These are phyloP conservation scores for Oryza glaberrima DNA, from an alignment of 176 grass and related monocot species.

Conservation along the genomic window DNA sequence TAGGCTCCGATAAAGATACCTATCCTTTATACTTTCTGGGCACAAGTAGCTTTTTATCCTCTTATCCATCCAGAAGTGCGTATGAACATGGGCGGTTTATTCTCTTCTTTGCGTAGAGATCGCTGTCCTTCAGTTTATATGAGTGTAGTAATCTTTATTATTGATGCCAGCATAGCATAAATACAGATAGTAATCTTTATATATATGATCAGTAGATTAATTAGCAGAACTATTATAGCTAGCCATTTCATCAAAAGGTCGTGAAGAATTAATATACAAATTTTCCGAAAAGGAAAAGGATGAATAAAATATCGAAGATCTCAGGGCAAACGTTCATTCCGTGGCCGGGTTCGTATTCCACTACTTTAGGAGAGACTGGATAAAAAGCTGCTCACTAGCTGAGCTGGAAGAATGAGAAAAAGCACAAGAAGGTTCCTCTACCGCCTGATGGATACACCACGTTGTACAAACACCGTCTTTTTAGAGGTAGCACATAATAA, in stretches of 20 bases:
- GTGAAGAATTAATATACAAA: background rate
- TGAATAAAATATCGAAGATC: background rate
- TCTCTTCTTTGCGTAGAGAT: background rate
- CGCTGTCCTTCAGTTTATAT: background rate
- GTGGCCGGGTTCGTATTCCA: background rate
- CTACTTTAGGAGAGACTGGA: background rate
- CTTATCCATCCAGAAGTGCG: constrained; percentile 19
- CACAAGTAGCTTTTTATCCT: background rate
- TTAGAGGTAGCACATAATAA: no score
- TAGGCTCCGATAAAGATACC: background rate
- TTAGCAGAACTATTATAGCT: no score
- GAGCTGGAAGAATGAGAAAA: background rate
- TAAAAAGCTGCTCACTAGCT: background rate
- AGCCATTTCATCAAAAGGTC: background rate
- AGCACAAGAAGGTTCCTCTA: background rate
- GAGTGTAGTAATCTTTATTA: background rate
- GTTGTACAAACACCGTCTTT: no score
- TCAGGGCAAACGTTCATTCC: background rate
- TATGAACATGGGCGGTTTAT: background rate
- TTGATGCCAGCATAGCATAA: no score
- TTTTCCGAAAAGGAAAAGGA: background rate
- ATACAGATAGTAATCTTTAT: no score
- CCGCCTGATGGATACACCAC: background rate
- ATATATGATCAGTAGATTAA: no score
- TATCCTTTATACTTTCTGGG: background rate